A percentile compares a stretch with the other conserved stretches of the same genome.
phyloP scores from a whole-genome alignment of 805 yeast genomes.

The Nakazawaea anatomiae region DNA sequence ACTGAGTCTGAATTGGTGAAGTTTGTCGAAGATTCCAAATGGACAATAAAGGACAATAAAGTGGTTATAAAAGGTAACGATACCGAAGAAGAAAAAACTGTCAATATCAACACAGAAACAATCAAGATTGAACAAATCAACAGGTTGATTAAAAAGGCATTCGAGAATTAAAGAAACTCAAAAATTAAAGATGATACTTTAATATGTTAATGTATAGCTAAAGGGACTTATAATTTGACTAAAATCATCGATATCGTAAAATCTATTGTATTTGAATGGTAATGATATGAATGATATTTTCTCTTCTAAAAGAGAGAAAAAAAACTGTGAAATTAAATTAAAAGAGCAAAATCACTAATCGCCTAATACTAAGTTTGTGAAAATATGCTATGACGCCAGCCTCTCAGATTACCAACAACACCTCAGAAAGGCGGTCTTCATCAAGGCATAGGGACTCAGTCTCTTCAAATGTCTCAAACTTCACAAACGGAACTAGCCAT shows the following conservation, averaged over 20 bases:
- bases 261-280: too few species aligned
- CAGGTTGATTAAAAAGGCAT: constrained; percentile 11
- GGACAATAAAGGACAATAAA: constrained; percentile 6
- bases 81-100: constrained; percentile 6
- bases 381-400: constrained; percentile 1
- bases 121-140: constrained; percentile 11
- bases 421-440: constrained; percentile 13
- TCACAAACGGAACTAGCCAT: constrained; percentile 10
- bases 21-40: constrained; percentile 5
- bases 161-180: constrained; percentile 3
- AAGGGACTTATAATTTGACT: too few species aligned
- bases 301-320: too few species aligned
- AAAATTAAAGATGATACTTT: too few species aligned
- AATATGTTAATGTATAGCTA: too few species aligned
- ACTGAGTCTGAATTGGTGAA: constrained; percentile 2
- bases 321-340: too few species aligned
- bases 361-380: not conserved
- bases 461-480: constrained; percentile 17
- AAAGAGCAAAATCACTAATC: too few species aligned
- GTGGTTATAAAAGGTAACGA: constrained; percentile 1
- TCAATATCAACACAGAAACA: constrained; percentile 10
- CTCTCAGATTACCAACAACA: not conserved
- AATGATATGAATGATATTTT: too few species aligned
- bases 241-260: too few species aligned
- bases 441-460: constrained; percentile 26